Conservation (phyloP, 176 grass and related monocot species). For the Cenchrus purpureus region DNA sequence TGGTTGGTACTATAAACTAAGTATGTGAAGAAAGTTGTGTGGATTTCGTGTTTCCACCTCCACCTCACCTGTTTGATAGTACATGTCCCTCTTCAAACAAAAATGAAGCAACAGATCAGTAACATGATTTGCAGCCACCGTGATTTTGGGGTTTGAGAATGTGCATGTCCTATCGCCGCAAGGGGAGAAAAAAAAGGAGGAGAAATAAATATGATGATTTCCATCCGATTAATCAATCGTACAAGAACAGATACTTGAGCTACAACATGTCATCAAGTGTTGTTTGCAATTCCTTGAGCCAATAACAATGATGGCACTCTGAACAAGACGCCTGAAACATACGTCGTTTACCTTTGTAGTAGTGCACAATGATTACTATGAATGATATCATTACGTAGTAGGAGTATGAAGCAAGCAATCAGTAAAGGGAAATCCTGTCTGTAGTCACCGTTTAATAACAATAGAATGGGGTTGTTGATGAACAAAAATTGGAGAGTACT, state of each 20-base stretch:
- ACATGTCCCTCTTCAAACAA: conserved; percentile 30
- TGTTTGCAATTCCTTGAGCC: background rate
- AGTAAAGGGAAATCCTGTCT: too few relatives aligned
- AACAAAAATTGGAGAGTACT: background rate
- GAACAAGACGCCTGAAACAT: background rate
- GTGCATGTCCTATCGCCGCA: conserved; percentile 39
- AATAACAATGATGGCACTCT: background rate
- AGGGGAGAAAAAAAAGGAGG: background rate
- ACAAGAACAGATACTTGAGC: background rate
- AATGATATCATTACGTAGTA: background rate
- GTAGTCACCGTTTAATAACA: too few relatives aligned
- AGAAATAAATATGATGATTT: conserved; percentile 33
- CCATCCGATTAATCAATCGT: background rate
- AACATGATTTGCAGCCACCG: conserved; percentile 47
- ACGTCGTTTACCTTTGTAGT: background rate
- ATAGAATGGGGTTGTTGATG: conserved; percentile 1
- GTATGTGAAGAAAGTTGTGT: background rate
- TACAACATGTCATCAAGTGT: too few relatives aligned
- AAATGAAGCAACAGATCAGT: conserved; percentile 35
- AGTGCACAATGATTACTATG: conserved; percentile 10
- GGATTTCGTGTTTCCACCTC: conserved; percentile 11
- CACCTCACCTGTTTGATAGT: background rate
- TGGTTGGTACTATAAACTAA: conserved; percentile 7
- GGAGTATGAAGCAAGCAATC: too few relatives aligned
- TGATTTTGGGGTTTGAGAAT: conserved; percentile 9